These are phyloP conservation scores for Suhomyces taliae DNA, from an alignment of 1,139 yeast species.

Conservation along the genomic window DNA sequence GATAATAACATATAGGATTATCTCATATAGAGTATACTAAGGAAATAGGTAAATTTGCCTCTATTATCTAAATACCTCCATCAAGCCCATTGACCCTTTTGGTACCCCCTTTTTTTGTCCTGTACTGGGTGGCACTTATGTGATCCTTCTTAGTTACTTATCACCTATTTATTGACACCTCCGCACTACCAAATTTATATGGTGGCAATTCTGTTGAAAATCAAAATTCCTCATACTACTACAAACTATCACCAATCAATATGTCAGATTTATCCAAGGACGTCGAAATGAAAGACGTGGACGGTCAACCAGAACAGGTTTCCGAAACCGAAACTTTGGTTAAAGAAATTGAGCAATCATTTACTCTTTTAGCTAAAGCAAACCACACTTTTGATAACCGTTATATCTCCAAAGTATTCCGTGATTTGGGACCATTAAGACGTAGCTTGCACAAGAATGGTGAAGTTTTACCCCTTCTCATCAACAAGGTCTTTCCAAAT, in stretches of 20 bases:
- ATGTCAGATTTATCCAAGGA: slow-evolving; percentile 19
- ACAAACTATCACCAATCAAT: neutral
- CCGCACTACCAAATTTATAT: neutral
- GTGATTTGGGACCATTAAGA: slow-evolving; percentile 79
- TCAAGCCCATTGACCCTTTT: too few species aligned
- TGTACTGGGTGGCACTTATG: too few species aligned
- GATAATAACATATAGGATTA: too few species aligned
- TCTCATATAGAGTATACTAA: too few species aligned
- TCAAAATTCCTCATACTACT: slow-evolving; percentile 1
- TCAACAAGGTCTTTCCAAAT: slow-evolving; percentile 54
- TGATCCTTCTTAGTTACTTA: too few species aligned
- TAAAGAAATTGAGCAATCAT: slow-evolving; percentile 52
- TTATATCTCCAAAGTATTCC: slow-evolving; percentile 78
- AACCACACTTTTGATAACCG: slow-evolving; percentile 81
- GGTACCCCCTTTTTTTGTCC: too few species aligned
- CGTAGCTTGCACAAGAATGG: slow-evolving; percentile 51
- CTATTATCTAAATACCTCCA: too few species aligned
- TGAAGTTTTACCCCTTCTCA: slow-evolving; percentile 52
- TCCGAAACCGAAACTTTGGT: slow-evolving; percentile 22
- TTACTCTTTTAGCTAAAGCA: slow-evolving; percentile 64
- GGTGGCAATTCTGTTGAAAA: slow-evolving; percentile 6
- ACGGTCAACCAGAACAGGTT: slow-evolving; percentile 12
- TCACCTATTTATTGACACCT: neutral
- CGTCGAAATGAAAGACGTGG: slow-evolving; percentile 31
- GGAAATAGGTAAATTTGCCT: too few species aligned